These are phyloP conservation scores for Sugiyamaella lignohabitans DNA, from an alignment of 805 yeast genomes.

Conservation along the genomic window DNA sequence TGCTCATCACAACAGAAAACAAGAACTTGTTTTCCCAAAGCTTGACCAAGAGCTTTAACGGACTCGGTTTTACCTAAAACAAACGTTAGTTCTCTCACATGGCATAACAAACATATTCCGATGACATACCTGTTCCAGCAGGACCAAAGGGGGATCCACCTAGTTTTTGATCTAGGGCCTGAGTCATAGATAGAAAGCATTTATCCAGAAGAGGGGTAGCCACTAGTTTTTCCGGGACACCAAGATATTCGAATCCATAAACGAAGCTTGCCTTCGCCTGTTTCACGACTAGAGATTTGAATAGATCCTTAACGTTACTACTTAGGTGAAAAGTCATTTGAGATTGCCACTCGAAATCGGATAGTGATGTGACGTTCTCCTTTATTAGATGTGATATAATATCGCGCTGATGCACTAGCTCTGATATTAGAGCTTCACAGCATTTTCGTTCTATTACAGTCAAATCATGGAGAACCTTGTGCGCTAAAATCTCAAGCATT, in stretches of 20 bases:
- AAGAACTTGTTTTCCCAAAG: constrained; percentile 70
- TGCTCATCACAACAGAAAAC: constrained; percentile 91
- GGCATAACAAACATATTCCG: too few species aligned
- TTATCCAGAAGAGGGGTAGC: constrained; percentile 64
- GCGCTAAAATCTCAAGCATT: constrained; percentile 29
- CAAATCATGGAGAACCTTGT: constrained; percentile 28
- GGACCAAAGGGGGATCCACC: constrained; percentile 97
- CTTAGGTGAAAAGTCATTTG: constrained; percentile 47
- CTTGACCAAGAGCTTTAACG: constrained; percentile 73
- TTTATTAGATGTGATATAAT: constrained; percentile 27
- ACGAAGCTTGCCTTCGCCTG: constrained; percentile 46
- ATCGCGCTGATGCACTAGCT: constrained; percentile 53
- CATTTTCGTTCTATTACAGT: constrained; percentile 36
- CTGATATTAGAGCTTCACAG: constrained; percentile 58
- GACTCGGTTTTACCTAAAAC: constrained; percentile 66
- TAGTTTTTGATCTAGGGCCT: constrained; percentile 60
- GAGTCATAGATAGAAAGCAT: constrained; percentile 62
- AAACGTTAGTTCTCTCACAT: too few species aligned
- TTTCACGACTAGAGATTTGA: constrained; percentile 37
- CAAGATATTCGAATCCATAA: constrained; percentile 82
- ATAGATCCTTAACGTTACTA: constrained; percentile 27
- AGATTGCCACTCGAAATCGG: constrained; percentile 41
- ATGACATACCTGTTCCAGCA: constrained; percentile 81
- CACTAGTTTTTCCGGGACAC: constrained; percentile 65
- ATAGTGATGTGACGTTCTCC: constrained; percentile 9